Base-by-base conservation (phyloP, 768 basidiomycete genomes). In the Lyophyllum semitale region DNA sequence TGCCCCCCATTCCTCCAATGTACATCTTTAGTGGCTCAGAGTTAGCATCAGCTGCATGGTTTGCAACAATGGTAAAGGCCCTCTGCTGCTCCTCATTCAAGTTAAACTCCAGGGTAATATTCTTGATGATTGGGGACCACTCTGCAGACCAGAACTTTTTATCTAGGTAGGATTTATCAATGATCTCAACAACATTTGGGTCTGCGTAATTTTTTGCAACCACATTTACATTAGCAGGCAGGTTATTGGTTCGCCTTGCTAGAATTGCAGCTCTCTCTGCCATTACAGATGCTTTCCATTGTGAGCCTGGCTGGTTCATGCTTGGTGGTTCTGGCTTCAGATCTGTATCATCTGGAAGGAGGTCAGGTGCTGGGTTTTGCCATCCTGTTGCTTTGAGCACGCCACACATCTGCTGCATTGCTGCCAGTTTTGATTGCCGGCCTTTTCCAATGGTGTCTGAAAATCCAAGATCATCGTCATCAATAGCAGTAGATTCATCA, bases 1-100 rank as follows among this genome's bases (percentile, higher is more conserved):
- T 69, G 0, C 73, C 69, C n/a, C 63, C 71, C 58, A 70, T 69
- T 0, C 73, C 73, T 8, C 66, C 70, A 0, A 72, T 52, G 49
- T 69, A 70, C 68, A 72, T 69, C 29, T 62, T 68, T 1, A 72
- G 30, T 11, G 7, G 67, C 9, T 53, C 42, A 0, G 42, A 11
- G n/a, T 56, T 7, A 22, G 20, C 7, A 23, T 3, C 12, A 11
- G 61, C 44, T 11, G 58, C 55, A 43, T 64, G 60, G 27, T 64
- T 59, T 5, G 63, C 60, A 1, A 64, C 58, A n/a, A 64, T 64
- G 27, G 35, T 4, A 41, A 58, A 64, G 13, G 56, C 58, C 20
- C 49, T 26, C 15, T 47, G 25, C 35, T 54, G 53, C 37, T 58
- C 53, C 5, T 23, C 23, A 50, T 58, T 64, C 4, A 54, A 25